Base-by-base conservation (phyloP, 139 green algal genomes). In the Chlamydomonas sp. region DNA sequence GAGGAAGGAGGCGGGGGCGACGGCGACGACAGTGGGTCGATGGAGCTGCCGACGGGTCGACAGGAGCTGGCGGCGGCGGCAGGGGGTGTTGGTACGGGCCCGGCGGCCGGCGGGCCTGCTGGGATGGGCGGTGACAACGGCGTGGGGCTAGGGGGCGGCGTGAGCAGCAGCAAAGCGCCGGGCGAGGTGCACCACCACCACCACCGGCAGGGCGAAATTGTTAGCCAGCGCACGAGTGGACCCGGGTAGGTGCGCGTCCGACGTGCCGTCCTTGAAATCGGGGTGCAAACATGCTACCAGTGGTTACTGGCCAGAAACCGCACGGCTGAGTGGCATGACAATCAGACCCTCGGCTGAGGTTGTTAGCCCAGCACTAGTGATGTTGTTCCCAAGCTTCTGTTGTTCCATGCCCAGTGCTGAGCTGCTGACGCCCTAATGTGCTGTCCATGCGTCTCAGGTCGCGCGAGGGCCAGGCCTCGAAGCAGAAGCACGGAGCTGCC, bases 51-150 rank as follows among this genome's bases (percentile, higher is more conserved):
- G 85, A 83, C 62, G 66, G 79, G 8, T 62, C 18, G 64, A 74
- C n/a, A 59, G 86, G 49, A 3, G n/a, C 84, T 20, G 83, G 80
- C 76, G 84, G 76, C 72, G 88, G 58, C n/a, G 20, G 78, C 71
- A 71, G 73, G 14, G 67, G 78, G 61, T 68, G 66, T 57, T 62
- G 60, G 4, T 17, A 16, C 59, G 67, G 15, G 61, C 79, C 31
- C 68, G 74, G 63, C 72, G 78, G 81, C 66, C 63, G n/a, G 16
- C 7, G 16, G n/a, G 49, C 62, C 69, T 7, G 88, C 58, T 3
- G 88, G 85, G 78, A 83, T 86, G 8, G 17, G 20, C 71, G 58
- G 83, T 79, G 16, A 85, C 88, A 8, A 71, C 74, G 71, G 78
- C 9, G 0, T 88, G 77, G 66, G 77, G 83, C 66, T 78, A 66